Evolutionary conservation across 371 early-diverging fungal species (phyloP), one percentile per base, ranked within the genome.

Genomic region (Phascolomyces articulosus): DNA sequence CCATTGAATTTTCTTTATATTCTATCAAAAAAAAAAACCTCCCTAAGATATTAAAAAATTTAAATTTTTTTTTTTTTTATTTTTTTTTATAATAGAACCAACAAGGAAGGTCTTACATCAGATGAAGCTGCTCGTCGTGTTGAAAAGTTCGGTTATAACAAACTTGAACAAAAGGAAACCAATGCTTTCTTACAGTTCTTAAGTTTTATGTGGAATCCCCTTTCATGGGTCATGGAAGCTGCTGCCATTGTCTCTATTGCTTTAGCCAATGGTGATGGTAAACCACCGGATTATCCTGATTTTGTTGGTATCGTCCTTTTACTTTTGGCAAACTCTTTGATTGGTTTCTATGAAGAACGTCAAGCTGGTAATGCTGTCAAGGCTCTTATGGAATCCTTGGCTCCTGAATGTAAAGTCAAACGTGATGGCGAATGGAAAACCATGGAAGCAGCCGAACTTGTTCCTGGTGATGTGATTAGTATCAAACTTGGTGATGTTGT

Each of bases 341-440:
- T 95, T 72, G 96, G 96, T 68, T 95, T 82, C 80, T 75, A 85
- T 72, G 93, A 95, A 80, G 95, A 95, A 82, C 87, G 88, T 65
- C 84, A 88, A 58, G 91, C 91, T 49, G 90, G 90, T 71, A 87
- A 87, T 68, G 90, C 91, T 34, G 90, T 91, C 66, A 87, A 91
- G 79, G 90, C 90, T n/a, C 81, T 91, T 63, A 91, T 90, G 90
- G 89, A 83, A 10, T 82, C 89, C 49, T 74, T 90, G 31, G 91
- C 90, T 44, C 90, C 90, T 56, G 87, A 90, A 83, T 87, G 88
- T 71, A 90, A 87, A 75, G 86, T 90, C 47, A 79, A 80, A 70
- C 80, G 88, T 76, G 71, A 80, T 64, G 84, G 85, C 64, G 79
- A 82, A 65, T 83, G 84, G 83, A 66, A 73, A 24, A 79, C 80